Conservation (phyloP, 176 grass and related monocot species). For the Eleusine coracana region DNA sequence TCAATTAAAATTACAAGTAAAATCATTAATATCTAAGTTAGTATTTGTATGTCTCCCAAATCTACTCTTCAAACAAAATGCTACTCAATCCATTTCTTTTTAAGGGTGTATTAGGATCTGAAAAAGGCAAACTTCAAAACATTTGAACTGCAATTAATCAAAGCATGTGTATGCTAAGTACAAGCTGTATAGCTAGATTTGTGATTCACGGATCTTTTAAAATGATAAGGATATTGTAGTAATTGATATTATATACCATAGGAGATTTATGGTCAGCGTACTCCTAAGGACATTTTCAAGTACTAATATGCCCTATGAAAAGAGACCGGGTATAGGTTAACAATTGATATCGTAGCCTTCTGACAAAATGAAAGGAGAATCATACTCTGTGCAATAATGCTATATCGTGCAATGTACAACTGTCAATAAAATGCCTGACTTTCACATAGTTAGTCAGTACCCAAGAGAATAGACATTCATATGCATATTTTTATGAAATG, state of each 20-base stretch:
- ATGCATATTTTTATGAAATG: background rate
- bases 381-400: background rate
- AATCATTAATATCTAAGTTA: background rate
- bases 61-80: background rate
- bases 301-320: background rate
- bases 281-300: background rate
- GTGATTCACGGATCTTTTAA: background rate
- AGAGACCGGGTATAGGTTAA: background rate
- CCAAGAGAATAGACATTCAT: background rate
- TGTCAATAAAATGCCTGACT: background rate
- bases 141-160: background rate
- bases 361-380: background rate
- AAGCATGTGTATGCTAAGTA: background rate
- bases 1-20: slow-evolving; percentile 14
- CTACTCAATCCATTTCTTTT: background rate
- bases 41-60: background rate
- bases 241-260: background rate
- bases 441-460: background rate
- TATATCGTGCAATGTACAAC: background rate
- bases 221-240: background rate
- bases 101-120: background rate
- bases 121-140: background rate
- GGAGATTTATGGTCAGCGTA: background rate
- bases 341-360: background rate
- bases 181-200: background rate